Evolutionary conservation across 352 stramenopile species (phyloP).

Genomic region (Pythium grandisporangium): DNA sequence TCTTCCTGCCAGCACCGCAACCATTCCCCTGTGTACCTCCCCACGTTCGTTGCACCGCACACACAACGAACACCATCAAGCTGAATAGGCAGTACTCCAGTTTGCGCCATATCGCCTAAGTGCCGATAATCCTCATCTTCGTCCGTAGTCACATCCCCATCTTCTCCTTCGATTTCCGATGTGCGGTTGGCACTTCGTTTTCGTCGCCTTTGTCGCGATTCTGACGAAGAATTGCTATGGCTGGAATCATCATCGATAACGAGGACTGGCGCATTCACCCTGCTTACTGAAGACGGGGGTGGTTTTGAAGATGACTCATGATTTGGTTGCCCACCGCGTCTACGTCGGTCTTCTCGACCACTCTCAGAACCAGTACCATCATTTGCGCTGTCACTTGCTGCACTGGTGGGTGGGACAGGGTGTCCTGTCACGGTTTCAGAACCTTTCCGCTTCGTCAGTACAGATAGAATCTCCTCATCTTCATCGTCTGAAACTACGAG

Average conservation of each 20-base stretch:
- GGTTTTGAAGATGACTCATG: no score
- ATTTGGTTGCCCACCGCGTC: no score
- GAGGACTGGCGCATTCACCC: constrained; percentile 5
- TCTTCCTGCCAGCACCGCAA: constrained; percentile 56
- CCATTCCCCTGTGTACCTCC: constrained; percentile 50
- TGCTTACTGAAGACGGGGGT: no score
- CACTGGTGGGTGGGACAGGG: no score
- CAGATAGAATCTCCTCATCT: constrained; percentile 23
- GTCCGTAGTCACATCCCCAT: neutral
- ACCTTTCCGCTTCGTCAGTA: constrained; percentile 17
- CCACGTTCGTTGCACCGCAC: constrained; percentile 36
- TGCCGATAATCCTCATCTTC: constrained; percentile 10
- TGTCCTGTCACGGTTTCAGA: no score
- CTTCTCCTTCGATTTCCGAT: neutral
- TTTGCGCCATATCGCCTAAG: constrained; percentile 45
- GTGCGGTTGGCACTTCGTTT: neutral
- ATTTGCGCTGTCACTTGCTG: no score
- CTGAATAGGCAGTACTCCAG: no score
- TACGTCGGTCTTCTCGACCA: no score
- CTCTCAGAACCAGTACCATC: no score
- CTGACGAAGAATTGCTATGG: no score
- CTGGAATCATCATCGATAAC: constrained; percentile 10
- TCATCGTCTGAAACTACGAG: constrained; percentile 24
- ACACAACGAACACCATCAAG: no score
- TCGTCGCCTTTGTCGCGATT: constrained; percentile 4